Evolutionary conservation across 139 green algal genomes (phyloP).

Genomic region (Pycnococcus provasolii): DNA sequence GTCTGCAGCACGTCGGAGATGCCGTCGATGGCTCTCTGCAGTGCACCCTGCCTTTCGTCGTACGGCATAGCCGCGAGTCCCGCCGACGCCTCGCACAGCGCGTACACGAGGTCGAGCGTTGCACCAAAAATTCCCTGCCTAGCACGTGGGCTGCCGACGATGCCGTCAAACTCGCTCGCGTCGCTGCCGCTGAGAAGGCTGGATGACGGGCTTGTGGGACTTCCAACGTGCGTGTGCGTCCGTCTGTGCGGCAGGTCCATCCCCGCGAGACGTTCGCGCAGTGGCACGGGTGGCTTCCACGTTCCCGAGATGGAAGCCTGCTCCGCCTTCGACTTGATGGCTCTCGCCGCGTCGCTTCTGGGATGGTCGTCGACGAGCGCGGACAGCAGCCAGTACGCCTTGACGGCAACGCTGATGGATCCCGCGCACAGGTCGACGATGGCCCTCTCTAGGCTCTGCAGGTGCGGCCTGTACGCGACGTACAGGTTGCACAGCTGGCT

Average conservation of each 20-base stretch:
- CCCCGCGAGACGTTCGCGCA: too few species aligned
- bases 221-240: too few species aligned
- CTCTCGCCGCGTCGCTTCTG: conserved; percentile 37
- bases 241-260: too few species aligned
- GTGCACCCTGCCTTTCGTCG: conserved; percentile 18
- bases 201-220: too few species aligned
- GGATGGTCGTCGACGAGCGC: conserved; percentile 67
- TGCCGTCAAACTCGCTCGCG: too few species aligned
- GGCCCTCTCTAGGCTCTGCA: conserved; percentile 50
- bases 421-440: conserved; percentile 59
- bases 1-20: background rate
- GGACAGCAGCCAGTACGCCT: conserved; percentile 79
- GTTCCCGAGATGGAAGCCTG: conserved; percentile 1
- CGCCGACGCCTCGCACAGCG: conserved; percentile 72
- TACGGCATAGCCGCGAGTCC: conserved; percentile 47
- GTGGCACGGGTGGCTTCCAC: background rate
- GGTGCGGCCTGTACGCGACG: conserved; percentile 30
- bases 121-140: conserved; percentile 49
- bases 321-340: background rate
- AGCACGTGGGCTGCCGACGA: background rate
- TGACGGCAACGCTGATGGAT: conserved; percentile 69
- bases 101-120: conserved; percentile 90
- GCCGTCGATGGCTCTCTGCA: background rate
- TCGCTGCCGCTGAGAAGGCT: too few species aligned
- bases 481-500: conserved; percentile 69